Evolutionary conservation across 1,139 yeast genomes (phyloP).

Genomic region (Diutina scorzettiae): DNA sequence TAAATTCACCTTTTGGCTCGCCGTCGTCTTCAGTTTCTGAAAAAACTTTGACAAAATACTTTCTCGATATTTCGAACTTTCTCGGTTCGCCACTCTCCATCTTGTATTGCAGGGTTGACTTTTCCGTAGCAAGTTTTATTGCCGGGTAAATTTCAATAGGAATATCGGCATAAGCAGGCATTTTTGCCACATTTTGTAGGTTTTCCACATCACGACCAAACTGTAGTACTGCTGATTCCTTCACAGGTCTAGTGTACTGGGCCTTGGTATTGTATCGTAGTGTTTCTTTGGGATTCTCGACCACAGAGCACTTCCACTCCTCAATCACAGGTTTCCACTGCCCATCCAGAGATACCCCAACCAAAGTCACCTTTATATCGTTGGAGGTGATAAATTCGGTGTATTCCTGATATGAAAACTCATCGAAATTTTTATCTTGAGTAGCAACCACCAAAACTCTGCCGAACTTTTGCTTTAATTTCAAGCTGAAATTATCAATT

Average conservation of each 20-base stretch:
- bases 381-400: not conserved
- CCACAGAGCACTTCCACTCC: not conserved
- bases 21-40: not conserved
- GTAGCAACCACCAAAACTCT: not conserved
- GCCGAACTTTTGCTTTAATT: not conserved
- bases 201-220: not conserved
- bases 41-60: not conserved
- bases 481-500: not conserved
- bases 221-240: not conserved
- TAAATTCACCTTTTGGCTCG: not conserved
- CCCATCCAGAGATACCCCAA: not conserved
- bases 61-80: not conserved
- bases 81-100: not conserved
- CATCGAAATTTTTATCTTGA: not conserved
- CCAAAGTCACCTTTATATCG: not conserved
- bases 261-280: not conserved
- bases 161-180: not conserved
- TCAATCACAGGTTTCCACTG: slow-evolving; percentile 1
- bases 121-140: not conserved
- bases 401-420: not conserved
- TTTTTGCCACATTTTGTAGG: not conserved
- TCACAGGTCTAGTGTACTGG: not conserved
- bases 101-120: not conserved
- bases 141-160: slow-evolving; percentile 1
- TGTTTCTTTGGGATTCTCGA: not conserved